phyloP scores from a whole-genome alignment of 805 yeast species.

The Hanseniaspora jakobsenii region DNA sequence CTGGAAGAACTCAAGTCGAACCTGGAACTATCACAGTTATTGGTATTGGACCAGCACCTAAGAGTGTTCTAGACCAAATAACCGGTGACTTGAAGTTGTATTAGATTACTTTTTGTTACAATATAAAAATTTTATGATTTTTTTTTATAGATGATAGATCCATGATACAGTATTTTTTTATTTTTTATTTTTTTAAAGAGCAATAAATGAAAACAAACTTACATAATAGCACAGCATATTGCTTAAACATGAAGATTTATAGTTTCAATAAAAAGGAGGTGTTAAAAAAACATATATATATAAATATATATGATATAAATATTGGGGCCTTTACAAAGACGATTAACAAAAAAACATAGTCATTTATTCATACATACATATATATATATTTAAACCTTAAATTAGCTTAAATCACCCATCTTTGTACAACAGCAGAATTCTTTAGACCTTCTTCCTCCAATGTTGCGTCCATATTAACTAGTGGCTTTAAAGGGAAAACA shows the following conservation, averaged over 20 bases:
- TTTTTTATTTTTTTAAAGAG: no score
- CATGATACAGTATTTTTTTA: no score
- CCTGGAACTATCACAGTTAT: conserved; percentile 91
- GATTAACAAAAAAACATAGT: not conserved
- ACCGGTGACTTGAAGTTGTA: conserved; percentile 70
- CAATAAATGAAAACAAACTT: no score
- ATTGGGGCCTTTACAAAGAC: no score
- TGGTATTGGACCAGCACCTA: conserved; percentile 97
- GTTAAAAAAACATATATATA: no score
- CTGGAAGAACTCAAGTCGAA: conserved; percentile 94
- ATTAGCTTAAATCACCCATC: conserved; percentile 40
- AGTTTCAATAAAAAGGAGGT: no score
- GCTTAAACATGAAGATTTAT: no score
- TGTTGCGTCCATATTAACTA: conserved; percentile 44
- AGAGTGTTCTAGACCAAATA: conserved; percentile 59
- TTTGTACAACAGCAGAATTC: conserved; percentile 81
- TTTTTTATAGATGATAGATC: not conserved
- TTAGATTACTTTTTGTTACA: not conserved
- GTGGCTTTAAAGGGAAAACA: conserved; percentile 69
- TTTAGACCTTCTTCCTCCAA: conserved; percentile 65
- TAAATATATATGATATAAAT: no score
- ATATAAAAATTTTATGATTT: not conserved
- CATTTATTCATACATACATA: conserved; percentile 13
- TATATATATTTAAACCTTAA: conserved; percentile 6
- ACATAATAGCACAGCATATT: no score